Conservation (phyloP, 176 grass and related monocot species). For the Phragmites australis region DNA sequence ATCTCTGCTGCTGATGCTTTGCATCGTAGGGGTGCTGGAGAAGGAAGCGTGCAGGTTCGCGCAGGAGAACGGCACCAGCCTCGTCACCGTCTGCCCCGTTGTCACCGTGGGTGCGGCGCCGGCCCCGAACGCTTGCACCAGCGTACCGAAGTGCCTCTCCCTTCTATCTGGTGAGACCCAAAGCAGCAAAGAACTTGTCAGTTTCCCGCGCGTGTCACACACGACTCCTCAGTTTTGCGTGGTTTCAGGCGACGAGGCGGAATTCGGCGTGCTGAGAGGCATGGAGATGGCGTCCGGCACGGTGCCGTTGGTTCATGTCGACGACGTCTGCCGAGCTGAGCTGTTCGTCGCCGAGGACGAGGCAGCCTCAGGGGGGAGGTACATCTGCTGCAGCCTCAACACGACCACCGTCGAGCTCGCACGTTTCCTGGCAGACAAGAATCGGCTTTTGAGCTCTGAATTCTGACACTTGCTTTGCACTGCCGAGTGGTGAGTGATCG, state of each 20-base stretch:
- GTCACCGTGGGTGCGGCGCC: conserved; percentile 40
- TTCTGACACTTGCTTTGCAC: not conserved
- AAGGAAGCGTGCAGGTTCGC: conserved; percentile 54
- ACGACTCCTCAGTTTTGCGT: too few species aligned
- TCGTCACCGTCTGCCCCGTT: conserved; percentile 44
- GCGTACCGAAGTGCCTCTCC: conserved; percentile 32
- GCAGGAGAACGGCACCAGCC: conserved; percentile 48
- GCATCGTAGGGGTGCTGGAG: conserved; percentile 51
- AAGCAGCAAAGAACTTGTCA: too few species aligned
- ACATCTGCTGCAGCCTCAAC: conserved; percentile 53
- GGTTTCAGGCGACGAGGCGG: conserved; percentile 41
- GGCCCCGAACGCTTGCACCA: not conserved
- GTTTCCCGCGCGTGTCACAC: too few species aligned
- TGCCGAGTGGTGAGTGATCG: not conserved
- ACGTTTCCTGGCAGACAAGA: conserved; percentile 26
- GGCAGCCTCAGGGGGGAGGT: conserved; percentile 43
- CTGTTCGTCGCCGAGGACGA: conserved; percentile 47
- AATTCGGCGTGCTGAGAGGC: conserved; percentile 11
- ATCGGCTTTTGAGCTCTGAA: not conserved
- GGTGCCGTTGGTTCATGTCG: conserved; percentile 37
- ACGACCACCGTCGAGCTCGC: conserved; percentile 44
- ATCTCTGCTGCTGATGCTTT: too few species aligned
- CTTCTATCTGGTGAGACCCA: conserved; percentile 56
- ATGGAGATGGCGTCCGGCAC: not conserved
- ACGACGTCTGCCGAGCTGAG: conserved; percentile 69